Percentiles rank a stretch among this genome's conserved stretches.
Conservation (phyloP, 192 early-diverging fungal genomes). For the Piromyces finnis region DNA sequence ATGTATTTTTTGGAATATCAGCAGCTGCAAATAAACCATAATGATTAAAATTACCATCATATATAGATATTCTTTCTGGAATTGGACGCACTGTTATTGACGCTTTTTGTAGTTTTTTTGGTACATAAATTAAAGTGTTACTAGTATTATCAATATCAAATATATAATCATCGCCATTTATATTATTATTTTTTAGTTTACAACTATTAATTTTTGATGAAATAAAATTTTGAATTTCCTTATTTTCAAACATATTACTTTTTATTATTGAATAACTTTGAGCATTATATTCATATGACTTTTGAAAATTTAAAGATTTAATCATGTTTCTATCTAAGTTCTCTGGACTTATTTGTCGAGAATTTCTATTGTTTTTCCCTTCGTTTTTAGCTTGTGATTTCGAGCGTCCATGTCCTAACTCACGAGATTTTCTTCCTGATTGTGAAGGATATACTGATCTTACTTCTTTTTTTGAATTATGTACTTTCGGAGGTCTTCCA, state of each 20-base stretch:
- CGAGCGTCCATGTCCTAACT: neutral
- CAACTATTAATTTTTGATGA: neutral
- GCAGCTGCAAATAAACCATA: conserved; percentile 46
- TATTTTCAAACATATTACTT: neutral
- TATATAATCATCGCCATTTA: neutral
- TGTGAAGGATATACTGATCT: neutral
- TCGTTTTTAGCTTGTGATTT: neutral
- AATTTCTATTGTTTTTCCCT: neutral
- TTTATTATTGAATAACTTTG: neutral
- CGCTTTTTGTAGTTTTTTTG: neutral
- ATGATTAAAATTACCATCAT: neutral
- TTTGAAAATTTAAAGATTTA: conserved; percentile 7
- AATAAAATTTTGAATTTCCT: neutral
- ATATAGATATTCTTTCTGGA: neutral
- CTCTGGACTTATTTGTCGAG: conserved; percentile 10
- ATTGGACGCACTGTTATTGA: conserved; percentile 9
- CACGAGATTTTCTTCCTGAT: neutral
- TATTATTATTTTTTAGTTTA: neutral
- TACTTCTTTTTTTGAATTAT: neutral
- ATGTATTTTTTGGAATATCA: conserved; percentile 26
- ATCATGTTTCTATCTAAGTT: conserved; percentile 15
- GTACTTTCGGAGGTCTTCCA: conserved; percentile 4
- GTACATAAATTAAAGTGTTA: conserved; percentile 3
- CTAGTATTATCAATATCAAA: neutral
- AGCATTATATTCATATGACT: neutral